phyloP scores from a whole-genome alignment of 164 flowering plant species.

The Vitis vinifera region DNA sequence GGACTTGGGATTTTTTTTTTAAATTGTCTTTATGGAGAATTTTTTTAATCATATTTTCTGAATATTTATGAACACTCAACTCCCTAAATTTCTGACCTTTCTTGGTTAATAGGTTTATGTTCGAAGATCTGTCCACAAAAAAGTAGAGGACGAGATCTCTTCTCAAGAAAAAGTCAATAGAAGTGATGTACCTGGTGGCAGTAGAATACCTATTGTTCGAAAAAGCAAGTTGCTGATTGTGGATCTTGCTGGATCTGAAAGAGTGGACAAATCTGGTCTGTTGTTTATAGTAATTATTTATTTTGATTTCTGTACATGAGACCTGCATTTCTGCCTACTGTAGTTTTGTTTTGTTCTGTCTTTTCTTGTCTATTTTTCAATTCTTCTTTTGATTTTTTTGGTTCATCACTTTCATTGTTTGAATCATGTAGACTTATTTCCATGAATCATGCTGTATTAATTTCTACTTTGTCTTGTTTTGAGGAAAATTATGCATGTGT shows the following conservation, averaged over 20 bases:
- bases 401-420: not conserved
- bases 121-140: constrained; percentile 40
- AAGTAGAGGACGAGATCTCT: constrained; percentile 29
- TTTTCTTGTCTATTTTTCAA: not conserved
- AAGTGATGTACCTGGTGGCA: constrained; percentile 19
- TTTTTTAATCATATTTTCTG: not conserved
- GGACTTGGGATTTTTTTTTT: not conserved
- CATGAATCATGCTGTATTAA: not conserved
- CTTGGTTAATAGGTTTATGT: constrained; percentile 52
- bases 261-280: constrained; percentile 87
- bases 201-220: constrained; percentile 41
- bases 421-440: no score
- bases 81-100: not conserved
- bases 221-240: constrained; percentile 90
- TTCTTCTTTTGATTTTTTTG: not conserved
- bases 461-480: not conserved
- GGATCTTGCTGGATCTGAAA: constrained; percentile 96
- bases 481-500: not conserved
- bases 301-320: not conserved
- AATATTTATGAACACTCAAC: not conserved
- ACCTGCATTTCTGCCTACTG: not conserved
- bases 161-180: constrained; percentile 18
- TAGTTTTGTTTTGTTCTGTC: not conserved
- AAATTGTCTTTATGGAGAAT: not conserved
- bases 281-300: constrained; percentile 1